A percentile compares a stretch with the other conserved stretches of the same genome.
Conservation (phyloP, 805 yeast genomes). For the Starmerella vitae region DNA sequence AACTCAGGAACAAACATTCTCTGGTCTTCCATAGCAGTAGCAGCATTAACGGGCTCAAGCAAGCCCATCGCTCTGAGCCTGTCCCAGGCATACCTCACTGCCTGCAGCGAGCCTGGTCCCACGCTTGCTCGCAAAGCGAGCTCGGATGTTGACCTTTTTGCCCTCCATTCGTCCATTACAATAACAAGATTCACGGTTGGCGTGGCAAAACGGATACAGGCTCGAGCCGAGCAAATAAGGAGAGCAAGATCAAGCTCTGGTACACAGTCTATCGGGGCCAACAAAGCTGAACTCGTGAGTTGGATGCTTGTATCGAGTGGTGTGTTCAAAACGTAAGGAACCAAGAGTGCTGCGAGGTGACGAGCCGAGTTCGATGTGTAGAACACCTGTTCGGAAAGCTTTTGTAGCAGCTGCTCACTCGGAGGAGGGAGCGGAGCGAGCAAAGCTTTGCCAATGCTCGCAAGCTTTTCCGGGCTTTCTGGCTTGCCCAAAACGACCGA, state of each 20-base stretch:
- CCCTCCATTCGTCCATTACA: conserved; percentile 61
- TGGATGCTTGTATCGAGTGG: conserved; percentile 7
- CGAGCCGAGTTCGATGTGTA: conserved; percentile 47
- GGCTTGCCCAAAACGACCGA: conserved; percentile 47
- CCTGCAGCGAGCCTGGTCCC: conserved; percentile 34
- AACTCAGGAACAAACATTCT: conserved; percentile 27
- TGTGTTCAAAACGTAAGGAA: conserved; percentile 5
- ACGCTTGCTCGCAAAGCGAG: conserved; percentile 24
- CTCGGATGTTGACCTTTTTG: conserved; percentile 37
- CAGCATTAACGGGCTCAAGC: conserved; percentile 30
- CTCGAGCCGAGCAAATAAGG: conserved; percentile 63
- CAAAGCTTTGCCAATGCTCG: conserved; percentile 34
- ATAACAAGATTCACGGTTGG: conserved; percentile 61
- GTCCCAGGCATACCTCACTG: conserved; percentile 65
- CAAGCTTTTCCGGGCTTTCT: conserved; percentile 36
- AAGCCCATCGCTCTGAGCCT: conserved; percentile 43
- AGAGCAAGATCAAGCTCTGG: conserved; percentile 62
- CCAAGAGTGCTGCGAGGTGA: conserved; percentile 24
- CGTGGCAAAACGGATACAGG: conserved; percentile 42
- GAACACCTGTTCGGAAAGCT: conserved; percentile 28
- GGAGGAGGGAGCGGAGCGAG: conserved; percentile 22
- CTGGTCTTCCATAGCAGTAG: conserved; percentile 31
- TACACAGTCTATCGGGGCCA: conserved; percentile 26
- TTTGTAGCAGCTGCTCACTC: conserved; percentile 15
- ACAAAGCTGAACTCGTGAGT: conserved; percentile 12